These are phyloP conservation scores for Apiospora kogelbergensis DNA, from an alignment of 2,329 filamentous ascomycete species.

Conservation along the genomic window DNA sequence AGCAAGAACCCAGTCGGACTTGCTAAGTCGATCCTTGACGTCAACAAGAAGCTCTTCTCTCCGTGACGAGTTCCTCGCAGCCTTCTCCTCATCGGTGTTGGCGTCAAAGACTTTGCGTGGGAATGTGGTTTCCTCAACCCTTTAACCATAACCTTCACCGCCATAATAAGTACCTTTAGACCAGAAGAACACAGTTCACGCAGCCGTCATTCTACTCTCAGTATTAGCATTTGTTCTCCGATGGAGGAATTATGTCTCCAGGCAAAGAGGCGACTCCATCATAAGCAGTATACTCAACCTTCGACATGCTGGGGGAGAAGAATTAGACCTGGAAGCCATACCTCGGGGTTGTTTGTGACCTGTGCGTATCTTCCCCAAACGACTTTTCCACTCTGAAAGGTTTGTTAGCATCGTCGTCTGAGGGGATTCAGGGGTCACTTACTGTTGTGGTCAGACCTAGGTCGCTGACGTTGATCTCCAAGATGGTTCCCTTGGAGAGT, in stretches of 20 bases:
- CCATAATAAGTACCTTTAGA: neutral
- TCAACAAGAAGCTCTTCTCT: slow-evolving; percentile 73
- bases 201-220: slow-evolving; percentile 18
- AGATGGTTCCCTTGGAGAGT: slow-evolving; percentile 76
- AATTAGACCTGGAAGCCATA: too few species aligned
- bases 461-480: slow-evolving; percentile 90
- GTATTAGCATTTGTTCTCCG: slow-evolving; percentile 41
- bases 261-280: neutral
- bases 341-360: slow-evolving; percentile 45
- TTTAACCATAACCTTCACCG: neutral
- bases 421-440: neutral
- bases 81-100: slow-evolving; percentile 80
- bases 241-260: neutral
- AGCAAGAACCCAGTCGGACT: slow-evolving; percentile 40
- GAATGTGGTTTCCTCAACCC: slow-evolving; percentile 43
- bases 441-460: slow-evolving; percentile 69
- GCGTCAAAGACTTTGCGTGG: slow-evolving; percentile 82
- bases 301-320: too few species aligned
- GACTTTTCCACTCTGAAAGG: slow-evolving; percentile 71
- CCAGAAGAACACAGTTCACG: neutral
- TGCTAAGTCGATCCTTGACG: slow-evolving; percentile 69
- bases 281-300: too few species aligned
- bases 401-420: neutral
- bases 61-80: slow-evolving; percentile 90
- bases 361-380: slow-evolving; percentile 67